A percentile compares a stretch with the other conserved stretches of the same genome.
Evolutionary conservation across 2,329 filamentous ascomycete species (phyloP).

Genomic region (Penicillium sumatraense): DNA sequence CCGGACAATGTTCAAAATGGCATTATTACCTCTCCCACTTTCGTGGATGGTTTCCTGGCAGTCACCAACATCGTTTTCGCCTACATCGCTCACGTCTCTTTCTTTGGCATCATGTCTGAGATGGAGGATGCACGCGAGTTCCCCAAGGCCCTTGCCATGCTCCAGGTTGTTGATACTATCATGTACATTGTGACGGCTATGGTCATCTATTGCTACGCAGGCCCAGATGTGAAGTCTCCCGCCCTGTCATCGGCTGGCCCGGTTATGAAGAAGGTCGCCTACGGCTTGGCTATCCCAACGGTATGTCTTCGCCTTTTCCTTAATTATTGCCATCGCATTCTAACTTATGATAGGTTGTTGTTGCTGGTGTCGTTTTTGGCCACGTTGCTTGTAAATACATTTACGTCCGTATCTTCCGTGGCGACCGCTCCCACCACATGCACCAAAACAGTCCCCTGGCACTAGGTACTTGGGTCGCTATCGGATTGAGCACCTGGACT

Average conservation of each 20-base stretch:
- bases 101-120: slow-evolving; percentile 68
- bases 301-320: slow-evolving; percentile 18
- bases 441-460: slow-evolving; percentile 53
- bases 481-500: slow-evolving; percentile 60
- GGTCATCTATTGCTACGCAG: slow-evolving; percentile 70
- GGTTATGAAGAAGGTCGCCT: slow-evolving; percentile 65
- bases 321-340: background rate
- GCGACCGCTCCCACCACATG: slow-evolving; percentile 58
- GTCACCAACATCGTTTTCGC: slow-evolving; percentile 71
- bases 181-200: slow-evolving; percentile 68
- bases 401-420: slow-evolving; percentile 62
- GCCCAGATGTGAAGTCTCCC: slow-evolving; percentile 63
- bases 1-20: slow-evolving; percentile 43
- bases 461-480: slow-evolving; percentile 60
- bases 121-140: slow-evolving; percentile 63
- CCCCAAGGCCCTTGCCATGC: slow-evolving; percentile 63
- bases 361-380: slow-evolving; percentile 70
- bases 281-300: slow-evolving; percentile 68
- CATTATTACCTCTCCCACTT: slow-evolving; percentile 54
- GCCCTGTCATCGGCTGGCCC: slow-evolving; percentile 66
- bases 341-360: slow-evolving; percentile 30
- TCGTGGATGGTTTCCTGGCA: slow-evolving; percentile 38
- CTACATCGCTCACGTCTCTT: slow-evolving; percentile 66
- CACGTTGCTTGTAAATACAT: slow-evolving; percentile 68
- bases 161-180: slow-evolving; percentile 61